A percentile compares a stretch with the other conserved stretches of the same genome.
Evolutionary conservation across 352 stramenopile species (phyloP).

Genomic region (Phytophthora sansomeana): DNA sequence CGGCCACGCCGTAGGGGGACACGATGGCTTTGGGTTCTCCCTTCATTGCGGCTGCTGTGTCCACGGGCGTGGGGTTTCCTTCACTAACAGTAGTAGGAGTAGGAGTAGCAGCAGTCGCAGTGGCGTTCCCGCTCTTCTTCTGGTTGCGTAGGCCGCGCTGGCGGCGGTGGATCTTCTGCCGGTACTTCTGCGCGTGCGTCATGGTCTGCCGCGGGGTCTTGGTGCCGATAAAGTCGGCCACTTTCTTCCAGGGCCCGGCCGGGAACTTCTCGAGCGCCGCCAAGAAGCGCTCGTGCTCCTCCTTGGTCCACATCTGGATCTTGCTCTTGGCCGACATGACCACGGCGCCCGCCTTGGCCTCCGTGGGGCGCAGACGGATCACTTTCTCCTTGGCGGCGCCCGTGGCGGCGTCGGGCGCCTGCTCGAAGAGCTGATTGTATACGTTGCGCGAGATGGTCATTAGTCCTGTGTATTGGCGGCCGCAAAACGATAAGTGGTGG

Average conservation of each 20-base stretch:
- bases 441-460: slow-evolving; percentile 89
- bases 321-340: slow-evolving; percentile 85
- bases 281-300: slow-evolving; percentile 89
- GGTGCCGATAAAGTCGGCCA: slow-evolving; percentile 85
- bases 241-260: slow-evolving; percentile 85
- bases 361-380: slow-evolving; percentile 79
- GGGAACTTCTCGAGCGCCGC: slow-evolving; percentile 88
- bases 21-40: slow-evolving; percentile 45
- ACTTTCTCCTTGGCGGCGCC: slow-evolving; percentile 61
- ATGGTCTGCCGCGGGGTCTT: slow-evolving; percentile 95
- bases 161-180: slow-evolving; percentile 82
- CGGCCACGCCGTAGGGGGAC: slow-evolving; percentile 67
- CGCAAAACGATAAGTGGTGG: slow-evolving; percentile 26
- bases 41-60: slow-evolving; percentile 42
- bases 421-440: slow-evolving; percentile 88
- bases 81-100: slow-evolving; percentile 4
- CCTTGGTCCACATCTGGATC: slow-evolving; percentile 89
- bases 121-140: slow-evolving; percentile 51
- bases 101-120: neutral
- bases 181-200: slow-evolving; percentile 88
- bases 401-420: slow-evolving; percentile 41
- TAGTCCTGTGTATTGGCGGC: slow-evolving; percentile 6
- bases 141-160: slow-evolving; percentile 80
- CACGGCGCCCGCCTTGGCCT: slow-evolving; percentile 81
- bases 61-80: slow-evolving; percentile 29